These are phyloP conservation scores for Aspergillus sclerotiicarbonarius DNA, from an alignment of 495 filamentous ascomycete species.

Conservation along the genomic window DNA sequence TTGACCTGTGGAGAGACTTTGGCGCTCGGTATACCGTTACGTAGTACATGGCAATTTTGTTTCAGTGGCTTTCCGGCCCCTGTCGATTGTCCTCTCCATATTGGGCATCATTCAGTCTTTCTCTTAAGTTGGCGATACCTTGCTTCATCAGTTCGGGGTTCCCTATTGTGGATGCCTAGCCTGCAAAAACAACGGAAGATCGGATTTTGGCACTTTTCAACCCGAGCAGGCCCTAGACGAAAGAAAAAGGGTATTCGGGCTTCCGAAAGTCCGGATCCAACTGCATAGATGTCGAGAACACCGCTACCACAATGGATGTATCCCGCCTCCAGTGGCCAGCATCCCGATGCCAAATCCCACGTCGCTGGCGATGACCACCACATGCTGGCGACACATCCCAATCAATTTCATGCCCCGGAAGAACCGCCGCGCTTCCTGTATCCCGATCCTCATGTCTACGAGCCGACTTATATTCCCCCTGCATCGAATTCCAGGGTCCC, in stretches of 20 bases:
- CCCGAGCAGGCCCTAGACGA: neutral
- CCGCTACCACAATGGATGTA: constrained; percentile 21
- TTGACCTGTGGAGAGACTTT: neutral
- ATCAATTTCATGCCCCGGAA: constrained; percentile 9
- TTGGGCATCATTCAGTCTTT: constrained; percentile 2
- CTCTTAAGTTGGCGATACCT: neutral
- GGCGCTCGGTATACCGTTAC: neutral
- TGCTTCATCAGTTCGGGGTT: constrained; percentile 1
- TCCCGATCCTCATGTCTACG: constrained; percentile 22
- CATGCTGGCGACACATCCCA: constrained; percentile 5
- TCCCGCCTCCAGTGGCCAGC: constrained; percentile 13
- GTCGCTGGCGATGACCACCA: constrained; percentile 14
- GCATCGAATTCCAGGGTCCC: constrained; percentile 20
- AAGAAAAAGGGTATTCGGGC: neutral
- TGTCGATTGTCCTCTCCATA: constrained; percentile 1
- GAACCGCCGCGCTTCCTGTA: constrained; percentile 24
- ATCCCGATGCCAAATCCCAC: constrained; percentile 11
- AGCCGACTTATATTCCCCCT: constrained; percentile 17
- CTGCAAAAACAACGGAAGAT: neutral
- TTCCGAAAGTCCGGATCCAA: neutral
- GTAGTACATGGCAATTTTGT: neutral
- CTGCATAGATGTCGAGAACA: constrained; percentile 26
- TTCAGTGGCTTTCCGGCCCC: neutral
- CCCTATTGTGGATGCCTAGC: constrained; percentile 6
- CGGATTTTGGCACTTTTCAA: neutral